Evolutionary conservation across 176 grass and related monocot genomes (phyloP).

Genomic region (Bothriochloa decipiens): DNA sequence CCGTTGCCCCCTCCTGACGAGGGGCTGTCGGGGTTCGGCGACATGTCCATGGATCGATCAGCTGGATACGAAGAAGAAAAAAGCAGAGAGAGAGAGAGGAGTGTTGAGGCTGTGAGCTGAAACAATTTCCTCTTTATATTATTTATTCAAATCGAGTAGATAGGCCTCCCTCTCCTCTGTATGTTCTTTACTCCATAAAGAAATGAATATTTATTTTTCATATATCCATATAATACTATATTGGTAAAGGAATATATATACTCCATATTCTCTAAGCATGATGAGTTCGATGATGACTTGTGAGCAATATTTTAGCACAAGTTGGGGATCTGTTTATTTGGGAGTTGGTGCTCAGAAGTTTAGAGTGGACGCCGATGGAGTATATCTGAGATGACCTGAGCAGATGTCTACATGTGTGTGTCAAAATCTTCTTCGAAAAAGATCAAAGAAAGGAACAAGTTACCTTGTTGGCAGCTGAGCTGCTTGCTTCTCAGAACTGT

Average conservation of each 20-base stretch:
- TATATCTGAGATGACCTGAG: slow-evolving; percentile 9
- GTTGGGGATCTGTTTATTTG: slow-evolving; percentile 38
- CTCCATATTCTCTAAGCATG: slow-evolving; percentile 15
- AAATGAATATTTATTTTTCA: not conserved
- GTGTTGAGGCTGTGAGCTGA: slow-evolving; percentile 54
- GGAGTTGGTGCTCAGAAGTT: slow-evolving; percentile 39
- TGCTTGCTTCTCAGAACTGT: not conserved
- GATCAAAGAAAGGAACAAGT: slow-evolving; percentile 20
- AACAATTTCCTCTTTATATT: slow-evolving; percentile 32
- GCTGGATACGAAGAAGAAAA: not conserved
- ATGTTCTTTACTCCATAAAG: not conserved
- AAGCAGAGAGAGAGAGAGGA: not conserved
- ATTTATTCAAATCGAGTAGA: slow-evolving; percentile 10
- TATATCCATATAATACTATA: not conserved
- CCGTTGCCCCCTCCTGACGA: not conserved
- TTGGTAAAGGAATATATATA: not conserved
- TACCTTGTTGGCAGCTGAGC: slow-evolving; percentile 17
- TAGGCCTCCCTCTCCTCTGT: not conserved
- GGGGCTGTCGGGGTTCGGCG: slow-evolving; percentile 37
- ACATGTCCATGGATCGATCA: slow-evolving; percentile 53
- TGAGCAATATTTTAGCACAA: not conserved
- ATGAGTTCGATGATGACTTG: slow-evolving; percentile 45
- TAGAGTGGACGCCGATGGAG: not conserved
- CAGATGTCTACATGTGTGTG: not conserved
- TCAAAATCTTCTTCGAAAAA: slow-evolving; percentile 11